Percentiles rank a stretch among this genome's conserved stretches.
Evolutionary conservation across 78 protist genomes (phyloP).

Genomic region (Carpediemonas membranifera): DNA sequence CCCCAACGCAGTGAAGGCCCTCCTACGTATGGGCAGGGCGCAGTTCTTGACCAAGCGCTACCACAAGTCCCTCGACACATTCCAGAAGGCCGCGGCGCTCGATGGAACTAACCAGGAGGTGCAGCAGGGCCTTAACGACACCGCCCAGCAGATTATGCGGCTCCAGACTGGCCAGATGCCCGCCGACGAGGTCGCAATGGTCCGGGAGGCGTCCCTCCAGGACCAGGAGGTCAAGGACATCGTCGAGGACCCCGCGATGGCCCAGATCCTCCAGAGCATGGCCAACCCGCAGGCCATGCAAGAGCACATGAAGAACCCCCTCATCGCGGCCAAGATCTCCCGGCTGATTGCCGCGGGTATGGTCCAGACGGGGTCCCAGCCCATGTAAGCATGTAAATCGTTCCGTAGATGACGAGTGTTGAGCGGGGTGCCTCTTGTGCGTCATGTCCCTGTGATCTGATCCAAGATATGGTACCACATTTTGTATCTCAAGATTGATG

Average conservation of each 20-base stretch:
- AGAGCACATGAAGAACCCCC: background rate
- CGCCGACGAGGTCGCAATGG: background rate
- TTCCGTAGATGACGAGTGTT: too few species aligned
- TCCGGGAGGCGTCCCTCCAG: background rate
- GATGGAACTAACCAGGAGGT: background rate
- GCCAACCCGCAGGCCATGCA: background rate
- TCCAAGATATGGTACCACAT: too few species aligned
- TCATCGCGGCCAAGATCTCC: background rate
- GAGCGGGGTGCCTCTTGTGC: too few species aligned
- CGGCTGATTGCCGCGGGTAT: background rate
- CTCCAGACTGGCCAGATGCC: background rate
- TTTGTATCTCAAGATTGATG: too few species aligned
- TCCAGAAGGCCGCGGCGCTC: background rate
- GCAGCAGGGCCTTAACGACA: background rate
- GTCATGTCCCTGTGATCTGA: too few species aligned
- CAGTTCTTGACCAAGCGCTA: background rate
- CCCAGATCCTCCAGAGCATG: slow-evolving; percentile 7
- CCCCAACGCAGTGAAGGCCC: slow-evolving; percentile 28
- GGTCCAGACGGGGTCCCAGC: background rate
- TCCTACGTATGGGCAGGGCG: slow-evolving; percentile 8
- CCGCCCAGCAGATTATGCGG: background rate
- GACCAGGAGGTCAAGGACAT: background rate
- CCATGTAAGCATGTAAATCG: too few species aligned
- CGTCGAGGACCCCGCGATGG: slow-evolving; percentile 2
- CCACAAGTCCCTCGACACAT: slow-evolving; percentile 2